Conservation (phyloP, 441 rosid species). For the Cnidoscolus chayamansa region DNA sequence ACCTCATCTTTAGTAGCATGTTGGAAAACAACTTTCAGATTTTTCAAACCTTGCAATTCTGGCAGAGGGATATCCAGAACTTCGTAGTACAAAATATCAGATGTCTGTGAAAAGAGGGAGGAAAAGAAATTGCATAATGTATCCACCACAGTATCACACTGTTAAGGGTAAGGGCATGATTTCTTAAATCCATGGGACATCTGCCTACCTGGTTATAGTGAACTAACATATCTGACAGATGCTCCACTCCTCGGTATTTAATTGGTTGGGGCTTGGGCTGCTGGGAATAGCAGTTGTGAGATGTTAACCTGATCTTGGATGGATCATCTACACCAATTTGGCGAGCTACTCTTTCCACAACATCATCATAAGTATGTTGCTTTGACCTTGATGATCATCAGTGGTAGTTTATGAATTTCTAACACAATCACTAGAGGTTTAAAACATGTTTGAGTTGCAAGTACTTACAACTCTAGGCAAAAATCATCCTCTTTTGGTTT, state of each 20-base stretch:
- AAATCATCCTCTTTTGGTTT: conserved; percentile 93
- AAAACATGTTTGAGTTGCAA: conserved; percentile 13
- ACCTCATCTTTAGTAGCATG: conserved; percentile 86
- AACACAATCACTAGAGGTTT: background rate
- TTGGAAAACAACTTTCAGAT: conserved; percentile 86
- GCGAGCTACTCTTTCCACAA: conserved; percentile 77
- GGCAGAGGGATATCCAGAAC: conserved; percentile 97
- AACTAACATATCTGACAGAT: conserved; percentile 78
- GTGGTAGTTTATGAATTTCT: conserved; percentile 24
- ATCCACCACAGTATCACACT: background rate
- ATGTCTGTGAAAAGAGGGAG: conserved; percentile 44
- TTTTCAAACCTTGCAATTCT: conserved; percentile 89
- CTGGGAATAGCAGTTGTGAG: conserved; percentile 98
- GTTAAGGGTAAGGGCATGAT: conserved; percentile 11
- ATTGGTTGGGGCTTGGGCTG: conserved; percentile 95
- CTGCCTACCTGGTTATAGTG: conserved; percentile 96
- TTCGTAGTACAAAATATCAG: conserved; percentile 92
- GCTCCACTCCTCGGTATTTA: conserved; percentile 80
- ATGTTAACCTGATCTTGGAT: conserved; percentile 81
- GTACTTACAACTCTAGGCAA: conserved; percentile 75
- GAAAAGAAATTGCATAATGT: conserved; percentile 15
- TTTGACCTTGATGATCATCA: conserved; percentile 64
- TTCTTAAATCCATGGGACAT: conserved; percentile 21
- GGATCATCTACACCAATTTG: conserved; percentile 83
- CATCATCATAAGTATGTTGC: conserved; percentile 77